Evolutionary conservation across 2,329 filamentous ascomycete species (phyloP), one percentile per base, ranked within the genome.

Genomic region (Verticillium tricorpus): DNA sequence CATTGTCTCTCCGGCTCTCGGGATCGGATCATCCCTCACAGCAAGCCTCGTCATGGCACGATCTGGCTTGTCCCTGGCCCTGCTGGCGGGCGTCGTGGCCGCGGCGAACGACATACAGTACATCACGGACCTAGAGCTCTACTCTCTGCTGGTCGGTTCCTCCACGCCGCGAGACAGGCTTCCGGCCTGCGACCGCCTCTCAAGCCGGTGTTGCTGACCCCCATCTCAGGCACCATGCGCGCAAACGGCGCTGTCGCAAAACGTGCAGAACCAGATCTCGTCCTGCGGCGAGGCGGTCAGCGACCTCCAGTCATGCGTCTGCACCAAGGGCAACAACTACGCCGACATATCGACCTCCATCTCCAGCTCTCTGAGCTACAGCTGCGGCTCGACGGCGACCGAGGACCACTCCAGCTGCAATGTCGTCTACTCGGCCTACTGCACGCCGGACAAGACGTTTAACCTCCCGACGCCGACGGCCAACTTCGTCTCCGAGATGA

Each of bases 221-320:
- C 52, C 15, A 2, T 25, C 8, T 7, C 63, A 85, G 80, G 82
- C 82, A 45, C 80, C 81, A 28, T 85, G 83, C 68, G 82, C 76
- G 4, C 74, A 77, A 62, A 72, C 69, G 2, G 82, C 80, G 11
- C 62, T 85, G 45, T 77, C 74, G 2, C 75, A 77, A 62, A 76
- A 78, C 61, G 69, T 85, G 65, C 72, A 76, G 62, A 62, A 66
- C 39, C 74, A 79, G 65, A 83, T 82, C 0, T 71, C 73, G 11
- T 72, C 71, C 56, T 85, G 82, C 64, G 77, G 77, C 15, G 72
- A 77, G 31, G 77, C 70, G 5, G 77, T 76, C 15, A 74, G 76
- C 5, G 77, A 74, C 5, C 70, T 85, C 9, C 81, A 84, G 64
- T 78, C 76, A 9, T 85, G 83, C 62, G 75, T 83, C n/a, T 85